These are phyloP conservation scores for Fusarium tuaranense DNA, from an alignment of 2,329 filamentous ascomycete species.

Conservation along the genomic window DNA sequence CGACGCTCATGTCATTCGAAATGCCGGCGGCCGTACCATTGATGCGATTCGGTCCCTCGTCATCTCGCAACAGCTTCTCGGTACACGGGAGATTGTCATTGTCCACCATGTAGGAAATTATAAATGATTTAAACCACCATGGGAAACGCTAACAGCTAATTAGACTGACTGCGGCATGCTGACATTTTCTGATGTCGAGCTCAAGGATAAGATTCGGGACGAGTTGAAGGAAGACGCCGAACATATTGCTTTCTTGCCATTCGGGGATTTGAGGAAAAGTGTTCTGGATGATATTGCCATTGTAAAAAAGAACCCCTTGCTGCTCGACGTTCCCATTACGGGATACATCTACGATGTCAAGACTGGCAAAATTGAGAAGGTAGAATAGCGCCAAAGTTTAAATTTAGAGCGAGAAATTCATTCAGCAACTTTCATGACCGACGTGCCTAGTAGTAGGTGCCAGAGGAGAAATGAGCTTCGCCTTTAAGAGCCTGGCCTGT, in stretches of 20 bases:
- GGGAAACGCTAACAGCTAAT: neutral
- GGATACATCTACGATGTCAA: neutral
- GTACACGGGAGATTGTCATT: neutral
- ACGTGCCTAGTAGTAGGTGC: neutral
- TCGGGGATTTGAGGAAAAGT: neutral
- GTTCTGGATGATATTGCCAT: neutral
- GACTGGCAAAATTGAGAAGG: neutral
- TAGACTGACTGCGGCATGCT: neutral
- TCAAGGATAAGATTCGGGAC: neutral
- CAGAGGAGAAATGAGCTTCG: neutral
- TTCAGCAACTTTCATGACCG: neutral
- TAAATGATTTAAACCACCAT: rapidly evolving
- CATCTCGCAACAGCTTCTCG: neutral
- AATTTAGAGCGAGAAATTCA: neutral
- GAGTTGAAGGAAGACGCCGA: neutral
- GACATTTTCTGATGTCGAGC: neutral
- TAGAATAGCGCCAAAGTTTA: neutral
- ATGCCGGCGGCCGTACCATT: neutral
- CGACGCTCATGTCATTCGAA: neutral
- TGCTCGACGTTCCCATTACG: neutral
- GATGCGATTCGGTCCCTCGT: neutral
- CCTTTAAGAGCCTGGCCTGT: neutral
- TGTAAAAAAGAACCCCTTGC: neutral
- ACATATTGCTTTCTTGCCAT: neutral
- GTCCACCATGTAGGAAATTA: neutral